Conservation (phyloP, 208 protist species). For the Novymonas esmeraldas region DNA sequence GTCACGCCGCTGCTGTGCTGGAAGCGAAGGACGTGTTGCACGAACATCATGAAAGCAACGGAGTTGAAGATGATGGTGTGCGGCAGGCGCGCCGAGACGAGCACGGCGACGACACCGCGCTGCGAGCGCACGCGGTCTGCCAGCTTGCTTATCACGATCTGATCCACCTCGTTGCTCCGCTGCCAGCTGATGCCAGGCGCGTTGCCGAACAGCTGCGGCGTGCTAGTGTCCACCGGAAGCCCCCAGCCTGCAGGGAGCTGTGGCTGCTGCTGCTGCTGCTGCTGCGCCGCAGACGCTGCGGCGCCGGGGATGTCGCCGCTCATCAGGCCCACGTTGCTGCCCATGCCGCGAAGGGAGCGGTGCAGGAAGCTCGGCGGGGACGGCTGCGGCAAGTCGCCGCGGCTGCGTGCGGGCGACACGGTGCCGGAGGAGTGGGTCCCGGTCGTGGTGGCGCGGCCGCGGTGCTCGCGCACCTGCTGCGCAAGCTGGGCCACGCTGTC, state of each 20-base stretch:
- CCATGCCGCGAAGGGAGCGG: not conserved
- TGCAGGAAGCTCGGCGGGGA: not conserved
- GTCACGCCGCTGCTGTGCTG: slow-evolving; percentile 24
- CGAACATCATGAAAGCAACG: slow-evolving; percentile 64
- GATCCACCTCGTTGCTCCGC: slow-evolving; percentile 47
- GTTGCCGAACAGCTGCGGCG: slow-evolving; percentile 18
- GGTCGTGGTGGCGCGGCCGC: no score
- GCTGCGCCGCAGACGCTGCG: not conserved
- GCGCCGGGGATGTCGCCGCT: not conserved
- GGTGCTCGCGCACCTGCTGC: slow-evolving; percentile 14
- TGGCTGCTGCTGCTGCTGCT: slow-evolving; percentile 1
- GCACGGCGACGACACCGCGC: slow-evolving; percentile 38
- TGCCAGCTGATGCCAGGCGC: slow-evolving; percentile 28
- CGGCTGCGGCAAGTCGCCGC: not conserved
- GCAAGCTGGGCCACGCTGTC: slow-evolving; percentile 18
- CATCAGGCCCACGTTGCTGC: not conserved
- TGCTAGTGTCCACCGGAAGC: not conserved
- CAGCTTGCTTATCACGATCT: slow-evolving; percentile 39
- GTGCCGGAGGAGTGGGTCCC: no score
- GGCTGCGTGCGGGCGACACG: not conserved
- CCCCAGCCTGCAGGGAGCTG: not conserved
- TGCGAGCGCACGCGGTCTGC: slow-evolving; percentile 45
- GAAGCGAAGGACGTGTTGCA: slow-evolving; percentile 51
- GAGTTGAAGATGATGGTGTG: slow-evolving; percentile 58
- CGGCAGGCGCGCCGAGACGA: slow-evolving; percentile 48